Evolutionary conservation across 2,329 filamentous ascomycete genomes (phyloP).

Genomic region (Aspergillus arachidicola): DNA sequence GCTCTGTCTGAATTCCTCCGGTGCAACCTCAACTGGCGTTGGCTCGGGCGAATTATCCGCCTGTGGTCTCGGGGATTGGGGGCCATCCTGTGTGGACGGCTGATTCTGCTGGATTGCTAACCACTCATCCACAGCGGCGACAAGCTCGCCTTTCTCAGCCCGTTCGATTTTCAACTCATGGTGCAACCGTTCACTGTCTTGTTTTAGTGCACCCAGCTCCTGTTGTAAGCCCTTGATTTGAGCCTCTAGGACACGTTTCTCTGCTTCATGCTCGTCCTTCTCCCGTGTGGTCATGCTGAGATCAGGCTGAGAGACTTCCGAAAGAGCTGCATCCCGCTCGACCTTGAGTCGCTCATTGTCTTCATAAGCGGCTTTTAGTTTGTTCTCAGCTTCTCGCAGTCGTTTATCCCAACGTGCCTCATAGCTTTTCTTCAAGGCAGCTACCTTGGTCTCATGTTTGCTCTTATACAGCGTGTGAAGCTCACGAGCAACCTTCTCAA

Average conservation of each 20-base stretch:
- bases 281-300: constrained; percentile 46
- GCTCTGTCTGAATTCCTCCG: constrained; percentile 27
- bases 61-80: constrained; percentile 4
- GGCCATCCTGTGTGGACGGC: constrained; percentile 6
- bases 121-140: constrained; percentile 52
- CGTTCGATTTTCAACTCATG: constrained; percentile 59
- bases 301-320: constrained; percentile 55
- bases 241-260: constrained; percentile 70
- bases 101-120: constrained; percentile 42
- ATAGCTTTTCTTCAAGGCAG: constrained; percentile 79
- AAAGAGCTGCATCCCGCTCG: constrained; percentile 67
- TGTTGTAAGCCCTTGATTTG: constrained; percentile 74
- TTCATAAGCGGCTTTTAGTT: constrained; percentile 67
- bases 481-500: constrained; percentile 91
- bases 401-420: constrained; percentile 89
- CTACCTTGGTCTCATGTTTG: constrained; percentile 96
- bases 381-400: constrained; percentile 73
- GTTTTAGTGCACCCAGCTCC: constrained; percentile 69
- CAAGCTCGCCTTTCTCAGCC: constrained; percentile 50
- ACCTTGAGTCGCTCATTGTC: constrained; percentile 75
- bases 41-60: constrained; percentile 16
- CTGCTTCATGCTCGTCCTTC: constrained; percentile 66
- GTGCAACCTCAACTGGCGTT: constrained; percentile 13
- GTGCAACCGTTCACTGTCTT: constrained; percentile 67
- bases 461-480: constrained; percentile 92